Evolutionary conservation across 345 rosid genomes (phyloP), one percentile per base, ranked within the genome.

Genomic region (Camelina hispida): DNA sequence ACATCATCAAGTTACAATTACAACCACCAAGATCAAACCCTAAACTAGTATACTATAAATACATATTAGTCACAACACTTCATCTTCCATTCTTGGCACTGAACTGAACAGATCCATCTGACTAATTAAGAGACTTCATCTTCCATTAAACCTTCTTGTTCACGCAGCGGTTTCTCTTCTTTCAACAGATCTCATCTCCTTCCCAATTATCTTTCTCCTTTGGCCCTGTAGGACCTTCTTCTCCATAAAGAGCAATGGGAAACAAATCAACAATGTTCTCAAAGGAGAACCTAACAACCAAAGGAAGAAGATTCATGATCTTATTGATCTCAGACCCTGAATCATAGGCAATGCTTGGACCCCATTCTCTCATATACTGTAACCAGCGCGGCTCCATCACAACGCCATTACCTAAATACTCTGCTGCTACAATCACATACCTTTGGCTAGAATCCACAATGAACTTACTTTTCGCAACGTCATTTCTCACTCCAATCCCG

Each of bases 181-280:
- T 42, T 78, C 73, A 78, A 60, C 73, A 81, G 69, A 85, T 81
- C 80, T 93, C 98, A 75, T 93, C 97, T 80, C 92, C 96, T 47
- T 65, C 46, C 98, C 98, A 91, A 59, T 93, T 91, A 60, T 89
- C 82, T 55, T 93, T 93, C 84, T 91, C 98, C 80, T 93, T 93
- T 1, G 97, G 98, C 23, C 98, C 98, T 0, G 97, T 89, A 5
- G 98, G 98, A 54, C 98, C 98, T 79, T 93, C 97, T 86, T 93
- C 98, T 0, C 98, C 98, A 9, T 91, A 91, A 12, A 93, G 91
- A 81, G 88, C 93, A 2, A 92, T 84, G 2, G 98, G 98, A 66
- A 93, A 87, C 87, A 88, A 82, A 57, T 93, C 96, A 18, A 89
- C 71, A 69, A 93, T 78, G 80, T 83, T 88, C 83, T 87, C 93